Percentiles rank a stretch among this genome's conserved stretches.
Evolutionary conservation across 495 filamentous ascomycete genomes (phyloP).

Genomic region (Podospora sp.): DNA sequence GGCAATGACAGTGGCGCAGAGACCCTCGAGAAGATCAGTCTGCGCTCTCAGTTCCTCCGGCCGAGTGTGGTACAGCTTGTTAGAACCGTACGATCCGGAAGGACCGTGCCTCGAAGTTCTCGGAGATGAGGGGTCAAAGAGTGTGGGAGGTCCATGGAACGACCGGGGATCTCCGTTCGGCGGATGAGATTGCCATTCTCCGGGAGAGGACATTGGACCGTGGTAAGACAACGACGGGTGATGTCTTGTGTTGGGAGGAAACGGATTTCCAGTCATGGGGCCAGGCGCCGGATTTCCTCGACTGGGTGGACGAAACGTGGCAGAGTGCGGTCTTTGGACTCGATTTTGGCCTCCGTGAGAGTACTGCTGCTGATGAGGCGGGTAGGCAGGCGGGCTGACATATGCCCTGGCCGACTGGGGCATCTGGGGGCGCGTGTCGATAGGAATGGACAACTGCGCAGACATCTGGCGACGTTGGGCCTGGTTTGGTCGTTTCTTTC

Average conservation of each 20-base stretch:
- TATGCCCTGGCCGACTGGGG: conserved; percentile 22
- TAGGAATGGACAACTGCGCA: conserved; percentile 53
- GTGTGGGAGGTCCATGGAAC: conserved; percentile 9
- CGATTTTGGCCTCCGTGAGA: conserved; percentile 26
- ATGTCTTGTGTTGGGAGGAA: conserved; percentile 28
- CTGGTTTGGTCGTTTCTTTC: conserved; percentile 55
- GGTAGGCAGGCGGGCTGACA: conserved; percentile 27
- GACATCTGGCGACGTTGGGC: conserved; percentile 59
- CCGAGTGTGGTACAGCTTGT: conserved; percentile 22
- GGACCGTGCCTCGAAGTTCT: conserved; percentile 18
- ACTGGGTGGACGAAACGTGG: conserved; percentile 29
- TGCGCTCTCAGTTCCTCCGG: conserved; percentile 48
- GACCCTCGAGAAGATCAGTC: conserved; percentile 46
- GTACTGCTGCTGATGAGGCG: conserved; percentile 27
- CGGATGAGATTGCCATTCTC: conserved; percentile 27
- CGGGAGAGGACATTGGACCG: conserved; percentile 25
- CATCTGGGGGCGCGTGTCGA: conserved; percentile 43
- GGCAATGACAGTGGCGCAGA: conserved; percentile 45
- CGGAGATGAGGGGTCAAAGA: conserved; percentile 23
- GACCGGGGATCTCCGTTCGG: conserved; percentile 19
- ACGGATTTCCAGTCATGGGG: conserved; percentile 13
- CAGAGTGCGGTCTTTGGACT: conserved; percentile 29
- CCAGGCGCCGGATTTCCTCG: conserved; percentile 17
- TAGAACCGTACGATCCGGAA: conserved; percentile 22
- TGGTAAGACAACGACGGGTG: conserved; percentile 36